Percentiles rank a stretch among this genome's conserved stretches.
These are phyloP conservation scores for Debaryomyces nepalensis DNA, from an alignment of 1,139 yeast genomes.

Conservation along the genomic window DNA sequence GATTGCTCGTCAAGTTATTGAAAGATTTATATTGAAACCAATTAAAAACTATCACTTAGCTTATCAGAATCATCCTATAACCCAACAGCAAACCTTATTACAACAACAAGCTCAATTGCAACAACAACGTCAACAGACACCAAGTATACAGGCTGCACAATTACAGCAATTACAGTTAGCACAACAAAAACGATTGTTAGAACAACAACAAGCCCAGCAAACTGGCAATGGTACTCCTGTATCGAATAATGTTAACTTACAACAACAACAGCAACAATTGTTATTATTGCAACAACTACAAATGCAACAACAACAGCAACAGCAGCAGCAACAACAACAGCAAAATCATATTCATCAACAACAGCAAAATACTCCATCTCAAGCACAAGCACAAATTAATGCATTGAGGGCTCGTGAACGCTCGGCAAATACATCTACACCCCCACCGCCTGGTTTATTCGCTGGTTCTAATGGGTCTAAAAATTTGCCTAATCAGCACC, in stretches of 20 bases:
- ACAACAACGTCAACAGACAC: conserved; percentile 31
- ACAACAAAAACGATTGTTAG: conserved; percentile 34
- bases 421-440: conserved; percentile 38
- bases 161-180: conserved; percentile 34
- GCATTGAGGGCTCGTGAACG: conserved; percentile 40
- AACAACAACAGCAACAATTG: conserved; percentile 25
- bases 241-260: conserved; percentile 14
- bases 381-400: conserved; percentile 35
- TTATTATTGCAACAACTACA: conserved; percentile 25
- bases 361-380: conserved; percentile 19
- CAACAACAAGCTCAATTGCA: conserved; percentile 35
- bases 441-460: conserved; percentile 51
- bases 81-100: conserved; percentile 45
- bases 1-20: conserved; percentile 48
- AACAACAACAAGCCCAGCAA: conserved; percentile 21
- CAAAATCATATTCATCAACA: conserved; percentile 22
- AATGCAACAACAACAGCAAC: conserved; percentile 21
- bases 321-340: conserved; percentile 24
- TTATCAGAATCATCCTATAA: conserved; percentile 50
- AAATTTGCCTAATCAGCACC: conserved; percentile 3
- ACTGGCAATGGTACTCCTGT: conserved; percentile 11
- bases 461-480: conserved; percentile 23
- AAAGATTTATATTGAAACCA: conserved; percentile 46
- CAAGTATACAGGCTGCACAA: conserved; percentile 25
- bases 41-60: conserved; percentile 54